These are phyloP conservation scores for Chenopodium quinoa DNA, from an alignment of 148 eudicot species.

Conservation along the genomic window DNA sequence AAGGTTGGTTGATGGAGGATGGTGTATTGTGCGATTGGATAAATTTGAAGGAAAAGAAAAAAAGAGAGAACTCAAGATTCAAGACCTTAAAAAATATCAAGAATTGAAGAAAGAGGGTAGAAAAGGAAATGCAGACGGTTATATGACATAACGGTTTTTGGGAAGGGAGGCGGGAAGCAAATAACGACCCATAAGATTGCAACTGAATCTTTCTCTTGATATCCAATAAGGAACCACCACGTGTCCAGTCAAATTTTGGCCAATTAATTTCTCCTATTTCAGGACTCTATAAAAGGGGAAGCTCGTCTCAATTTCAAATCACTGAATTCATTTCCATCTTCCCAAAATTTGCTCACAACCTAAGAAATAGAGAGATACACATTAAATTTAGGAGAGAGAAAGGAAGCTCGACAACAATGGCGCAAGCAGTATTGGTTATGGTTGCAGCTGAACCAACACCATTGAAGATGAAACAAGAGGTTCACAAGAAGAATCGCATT, in stretches of 20 bases:
- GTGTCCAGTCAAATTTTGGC: not conserved
- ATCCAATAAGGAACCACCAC: not conserved
- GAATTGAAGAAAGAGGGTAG: no score
- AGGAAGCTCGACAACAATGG: conserved; percentile 5
- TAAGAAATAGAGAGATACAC: not conserved
- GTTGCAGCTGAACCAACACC: not conserved
- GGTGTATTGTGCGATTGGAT: no score
- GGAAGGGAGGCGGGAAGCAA: no score
- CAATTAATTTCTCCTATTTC: not conserved
- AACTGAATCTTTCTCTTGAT: not conserved
- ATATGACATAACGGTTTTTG: no score
- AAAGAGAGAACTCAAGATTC: no score
- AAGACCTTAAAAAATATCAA: no score
- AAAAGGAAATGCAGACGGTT: no score
- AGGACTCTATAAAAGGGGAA: not conserved
- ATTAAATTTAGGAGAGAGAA: not conserved
- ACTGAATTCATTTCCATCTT: not conserved
- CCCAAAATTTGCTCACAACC: not conserved
- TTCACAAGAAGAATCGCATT: conserved; percentile 42
- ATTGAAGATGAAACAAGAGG: not conserved
- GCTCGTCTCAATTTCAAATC: no score
- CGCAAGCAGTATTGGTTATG: conserved; percentile 18
- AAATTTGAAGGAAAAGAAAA: no score
- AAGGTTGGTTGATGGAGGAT: no score
- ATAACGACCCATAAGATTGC: not conserved